phyloP scores from a whole-genome alignment of 306 rosid genomes.

The Corylus avellana region DNA sequence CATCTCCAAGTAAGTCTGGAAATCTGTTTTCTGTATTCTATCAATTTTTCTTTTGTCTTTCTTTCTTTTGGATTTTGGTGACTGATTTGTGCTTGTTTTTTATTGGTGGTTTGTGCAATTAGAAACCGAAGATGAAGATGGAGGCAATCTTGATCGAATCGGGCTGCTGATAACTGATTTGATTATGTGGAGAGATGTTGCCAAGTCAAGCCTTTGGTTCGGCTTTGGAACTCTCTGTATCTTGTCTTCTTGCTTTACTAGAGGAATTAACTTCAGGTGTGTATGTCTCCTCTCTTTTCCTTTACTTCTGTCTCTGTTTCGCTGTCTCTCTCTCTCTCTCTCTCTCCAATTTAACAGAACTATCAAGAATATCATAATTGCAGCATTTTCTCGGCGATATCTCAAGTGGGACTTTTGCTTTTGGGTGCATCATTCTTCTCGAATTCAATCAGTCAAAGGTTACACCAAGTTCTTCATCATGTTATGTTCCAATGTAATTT shows the following conservation, averaged over 20 bases:
- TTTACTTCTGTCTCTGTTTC: neutral
- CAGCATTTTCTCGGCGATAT: constrained; percentile 75
- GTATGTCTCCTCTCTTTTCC: constrained; percentile 5
- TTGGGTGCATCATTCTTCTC: constrained; percentile 72
- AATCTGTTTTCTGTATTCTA: neutral
- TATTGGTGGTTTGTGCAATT: constrained; percentile 15
- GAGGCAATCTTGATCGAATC: constrained; percentile 51
- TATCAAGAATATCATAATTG: constrained; percentile 3
- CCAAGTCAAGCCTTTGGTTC: constrained; percentile 85
- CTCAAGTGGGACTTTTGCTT: constrained; percentile 63
- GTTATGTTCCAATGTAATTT: neutral
- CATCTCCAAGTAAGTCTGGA: constrained; percentile 49
- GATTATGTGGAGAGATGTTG: constrained; percentile 82
- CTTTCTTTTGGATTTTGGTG: constrained; percentile 1
- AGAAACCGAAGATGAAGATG: constrained; percentile 55
- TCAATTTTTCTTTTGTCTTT: neutral
- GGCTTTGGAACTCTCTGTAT: constrained; percentile 66
- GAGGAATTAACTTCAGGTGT: constrained; percentile 65
- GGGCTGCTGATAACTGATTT: constrained; percentile 60
- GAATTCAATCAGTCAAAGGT: constrained; percentile 73
- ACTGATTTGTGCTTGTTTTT: neutral
- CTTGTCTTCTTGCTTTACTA: constrained; percentile 69
- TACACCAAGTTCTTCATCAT: constrained; percentile 2
- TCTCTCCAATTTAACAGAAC: neutral
- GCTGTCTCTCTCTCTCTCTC: neutral